Conservation (phyloP, 352 stramenopile species). For the Globisporangium iwayamae region DNA sequence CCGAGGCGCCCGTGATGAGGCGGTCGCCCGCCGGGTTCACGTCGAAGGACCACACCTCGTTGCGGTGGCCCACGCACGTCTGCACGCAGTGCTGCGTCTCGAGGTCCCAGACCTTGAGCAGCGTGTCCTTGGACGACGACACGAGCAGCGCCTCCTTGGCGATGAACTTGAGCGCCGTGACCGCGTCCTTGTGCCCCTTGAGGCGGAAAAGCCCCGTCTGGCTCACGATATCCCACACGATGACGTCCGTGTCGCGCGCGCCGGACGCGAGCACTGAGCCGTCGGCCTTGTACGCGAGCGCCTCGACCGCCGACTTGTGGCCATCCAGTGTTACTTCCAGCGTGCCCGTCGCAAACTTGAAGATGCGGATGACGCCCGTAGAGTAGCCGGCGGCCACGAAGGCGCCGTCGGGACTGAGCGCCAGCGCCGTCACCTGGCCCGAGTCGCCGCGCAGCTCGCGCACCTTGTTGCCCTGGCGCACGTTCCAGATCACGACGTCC, state of each 20-base stretch:
- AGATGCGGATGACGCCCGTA: slow-evolving; percentile 72
- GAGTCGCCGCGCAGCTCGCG: slow-evolving; percentile 52
- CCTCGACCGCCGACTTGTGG: slow-evolving; percentile 80
- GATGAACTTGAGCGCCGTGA: slow-evolving; percentile 90
- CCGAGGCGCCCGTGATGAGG: slow-evolving; percentile 73
- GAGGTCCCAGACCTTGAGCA: slow-evolving; percentile 94
- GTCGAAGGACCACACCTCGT: slow-evolving; percentile 91
- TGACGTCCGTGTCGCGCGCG: slow-evolving; percentile 90
- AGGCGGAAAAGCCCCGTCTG: slow-evolving; percentile 89
- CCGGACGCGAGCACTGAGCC: slow-evolving; percentile 82
- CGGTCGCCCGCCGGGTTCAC: slow-evolving; percentile 60
- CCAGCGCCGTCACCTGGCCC: slow-evolving; percentile 78
- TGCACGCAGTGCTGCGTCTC: slow-evolving; percentile 93
- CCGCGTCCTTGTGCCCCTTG: slow-evolving; percentile 90
- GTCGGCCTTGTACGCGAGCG: slow-evolving; percentile 72
- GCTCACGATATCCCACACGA: slow-evolving; percentile 92
- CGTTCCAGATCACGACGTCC: slow-evolving; percentile 91
- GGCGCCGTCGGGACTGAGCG: slow-evolving; percentile 70
- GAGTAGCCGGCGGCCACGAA: slow-evolving; percentile 86
- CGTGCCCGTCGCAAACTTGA: slow-evolving; percentile 69
- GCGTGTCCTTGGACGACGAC: slow-evolving; percentile 90
- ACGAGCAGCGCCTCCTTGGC: slow-evolving; percentile 49
- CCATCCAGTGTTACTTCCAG: slow-evolving; percentile 87
- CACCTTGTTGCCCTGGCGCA: slow-evolving; percentile 84
- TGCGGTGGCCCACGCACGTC: slow-evolving; percentile 91